These are phyloP conservation scores for Vitis hybrid DNA, from an alignment of 177 flowering plant genomes.

Conservation along the genomic window DNA sequence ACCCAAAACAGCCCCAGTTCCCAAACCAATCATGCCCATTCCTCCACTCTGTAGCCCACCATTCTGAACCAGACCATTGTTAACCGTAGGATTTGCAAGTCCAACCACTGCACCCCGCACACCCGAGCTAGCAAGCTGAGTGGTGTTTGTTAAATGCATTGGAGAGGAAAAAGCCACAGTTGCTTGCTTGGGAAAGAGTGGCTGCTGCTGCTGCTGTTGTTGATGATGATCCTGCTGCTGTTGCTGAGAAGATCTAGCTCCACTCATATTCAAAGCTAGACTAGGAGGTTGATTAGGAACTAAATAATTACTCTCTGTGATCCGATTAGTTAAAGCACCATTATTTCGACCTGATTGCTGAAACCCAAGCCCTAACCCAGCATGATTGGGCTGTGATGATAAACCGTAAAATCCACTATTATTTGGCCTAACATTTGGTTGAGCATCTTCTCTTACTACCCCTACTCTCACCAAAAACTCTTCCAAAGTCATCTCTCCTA, in stretches of 20 bases:
- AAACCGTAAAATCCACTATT: constrained; percentile 29
- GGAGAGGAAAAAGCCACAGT: constrained; percentile 32
- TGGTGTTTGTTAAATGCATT: constrained; percentile 18
- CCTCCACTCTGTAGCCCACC: constrained; percentile 16
- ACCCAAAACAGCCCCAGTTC: constrained; percentile 20
- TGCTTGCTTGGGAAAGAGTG: constrained; percentile 32
- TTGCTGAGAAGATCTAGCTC: constrained; percentile 23
- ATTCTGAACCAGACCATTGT: constrained; percentile 12
- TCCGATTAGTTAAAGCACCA: constrained; percentile 8
- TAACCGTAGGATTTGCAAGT: constrained; percentile 15
- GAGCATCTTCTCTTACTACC: constrained; percentile 41
- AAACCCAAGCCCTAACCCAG: constrained; percentile 25
- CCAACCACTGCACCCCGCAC: constrained; percentile 19
- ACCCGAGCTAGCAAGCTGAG: constrained; percentile 24
- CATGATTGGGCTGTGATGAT: constrained; percentile 3
- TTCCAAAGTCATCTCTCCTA: constrained; percentile 51
- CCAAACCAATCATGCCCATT: constrained; percentile 22
- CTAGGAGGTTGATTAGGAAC: constrained; percentile 15
- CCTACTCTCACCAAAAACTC: constrained; percentile 49
- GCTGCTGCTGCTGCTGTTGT: constrained; percentile 22
- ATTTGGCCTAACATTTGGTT: constrained; percentile 20
- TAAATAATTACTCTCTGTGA: constrained; percentile 5
- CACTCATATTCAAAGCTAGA: constrained; percentile 19
- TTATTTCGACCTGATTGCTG: constrained; percentile 21
- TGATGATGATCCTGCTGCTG: constrained; percentile 14